A percentile compares a stretch with the other conserved stretches of the same genome.
Evolutionary conservation across 2,329 filamentous ascomycete genomes (phyloP).

Genomic region (Phialophora macrospora): DNA sequence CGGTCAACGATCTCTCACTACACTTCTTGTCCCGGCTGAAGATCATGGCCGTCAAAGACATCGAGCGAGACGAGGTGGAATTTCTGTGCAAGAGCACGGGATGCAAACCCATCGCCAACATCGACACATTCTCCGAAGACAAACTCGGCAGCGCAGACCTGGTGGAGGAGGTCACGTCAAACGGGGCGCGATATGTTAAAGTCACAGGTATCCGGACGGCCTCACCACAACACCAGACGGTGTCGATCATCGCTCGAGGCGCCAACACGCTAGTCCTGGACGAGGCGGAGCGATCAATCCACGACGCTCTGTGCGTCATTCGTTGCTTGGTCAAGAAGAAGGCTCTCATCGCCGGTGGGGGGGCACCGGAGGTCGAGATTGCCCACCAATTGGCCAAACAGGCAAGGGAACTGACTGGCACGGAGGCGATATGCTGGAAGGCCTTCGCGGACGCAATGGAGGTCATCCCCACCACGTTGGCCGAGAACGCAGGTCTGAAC

Average conservation of each 20-base stretch:
- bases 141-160: slow-evolving; percentile 94
- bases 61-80: slow-evolving; percentile 97
- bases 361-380: slow-evolving; percentile 95
- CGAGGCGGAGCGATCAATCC: slow-evolving; percentile 93
- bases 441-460: slow-evolving; percentile 98
- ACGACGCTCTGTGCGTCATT: slow-evolving; percentile 97
- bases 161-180: slow-evolving; percentile 86
- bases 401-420: slow-evolving; percentile 81
- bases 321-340: slow-evolving; percentile 99
- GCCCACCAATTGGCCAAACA: slow-evolving; percentile 82
- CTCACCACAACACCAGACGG: slow-evolving; percentile 67
- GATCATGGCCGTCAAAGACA: slow-evolving; percentile 95
- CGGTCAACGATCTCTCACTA: slow-evolving; percentile 94
- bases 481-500: slow-evolving; percentile 96
- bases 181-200: slow-evolving; percentile 91
- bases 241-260: slow-evolving; percentile 91
- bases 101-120: slow-evolving; percentile 97
- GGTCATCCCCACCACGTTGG: slow-evolving; percentile 93
- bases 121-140: slow-evolving; percentile 98
- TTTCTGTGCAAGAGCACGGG: slow-evolving; percentile 99
- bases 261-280: slow-evolving; percentile 94
- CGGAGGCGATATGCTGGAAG: slow-evolving; percentile 98
- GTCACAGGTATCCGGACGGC: slow-evolving; percentile 85
- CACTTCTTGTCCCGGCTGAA: slow-evolving; percentile 98
- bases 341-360: slow-evolving; percentile 95